These are phyloP conservation scores for Toxoplasma gondii DNA, from an alignment of 169 alveolate genomes.

Conservation along the genomic window DNA sequence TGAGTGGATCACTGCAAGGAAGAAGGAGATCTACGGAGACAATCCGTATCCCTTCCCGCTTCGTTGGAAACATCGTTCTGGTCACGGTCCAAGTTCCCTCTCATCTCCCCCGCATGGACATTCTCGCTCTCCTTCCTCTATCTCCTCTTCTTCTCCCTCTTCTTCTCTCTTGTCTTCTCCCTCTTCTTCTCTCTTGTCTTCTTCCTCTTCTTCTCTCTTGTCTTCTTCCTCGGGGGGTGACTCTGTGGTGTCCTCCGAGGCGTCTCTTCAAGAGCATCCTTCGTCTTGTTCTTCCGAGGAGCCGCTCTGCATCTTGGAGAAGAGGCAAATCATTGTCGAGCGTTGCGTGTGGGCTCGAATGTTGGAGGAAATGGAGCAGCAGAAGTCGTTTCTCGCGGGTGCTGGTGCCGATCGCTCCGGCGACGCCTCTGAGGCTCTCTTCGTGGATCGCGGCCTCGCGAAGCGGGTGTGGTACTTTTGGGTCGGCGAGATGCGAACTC, in stretches of 20 bases:
- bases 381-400: constrained; percentile 29
- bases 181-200: not conserved
- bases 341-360: constrained; percentile 58
- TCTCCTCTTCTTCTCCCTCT: not conserved
- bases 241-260: not conserved
- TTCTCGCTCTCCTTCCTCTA: not conserved
- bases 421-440: not conserved
- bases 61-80: constrained; percentile 27
- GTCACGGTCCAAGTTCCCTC: constrained; percentile 9
- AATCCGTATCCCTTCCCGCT: constrained; percentile 65
- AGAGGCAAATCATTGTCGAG: constrained; percentile 66
- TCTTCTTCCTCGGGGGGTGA: not conserved
- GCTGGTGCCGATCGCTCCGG: not conserved
- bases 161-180: not conserved
- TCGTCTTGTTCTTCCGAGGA: constrained; percentile 53
- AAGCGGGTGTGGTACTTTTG: constrained; percentile 60
- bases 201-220: not conserved
- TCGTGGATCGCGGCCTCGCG: constrained; percentile 31
- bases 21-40: constrained; percentile 55
- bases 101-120: not conserved
- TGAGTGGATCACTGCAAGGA: constrained; percentile 54
- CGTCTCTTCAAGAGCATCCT: constrained; percentile 26
- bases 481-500: constrained; percentile 52
- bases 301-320: constrained; percentile 50
- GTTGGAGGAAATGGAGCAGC: constrained; percentile 58